These are phyloP conservation scores for Micractinium sp. DNA, from an alignment of 139 green algal species.

Conservation along the genomic window DNA sequence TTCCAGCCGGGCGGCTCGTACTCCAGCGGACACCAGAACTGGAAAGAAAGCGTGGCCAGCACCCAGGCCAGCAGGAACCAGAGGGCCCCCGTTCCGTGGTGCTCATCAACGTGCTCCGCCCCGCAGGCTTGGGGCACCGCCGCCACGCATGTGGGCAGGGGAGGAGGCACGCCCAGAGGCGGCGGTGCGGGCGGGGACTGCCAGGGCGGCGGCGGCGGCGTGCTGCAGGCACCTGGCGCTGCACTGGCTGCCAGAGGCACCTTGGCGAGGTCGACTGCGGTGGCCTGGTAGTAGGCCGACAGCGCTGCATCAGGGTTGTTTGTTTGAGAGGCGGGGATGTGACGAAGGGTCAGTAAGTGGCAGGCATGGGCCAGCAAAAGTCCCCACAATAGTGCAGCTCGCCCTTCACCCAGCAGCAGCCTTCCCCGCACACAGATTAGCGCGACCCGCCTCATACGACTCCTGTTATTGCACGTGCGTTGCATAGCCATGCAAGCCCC, in stretches of 20 bases:
- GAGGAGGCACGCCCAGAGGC: neutral
- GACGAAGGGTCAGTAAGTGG: too few relatives aligned
- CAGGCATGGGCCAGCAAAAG: too few relatives aligned
- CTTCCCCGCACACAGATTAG: too few relatives aligned
- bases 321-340: too few relatives aligned
- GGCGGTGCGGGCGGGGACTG: neutral
- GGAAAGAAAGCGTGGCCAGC: neutral
- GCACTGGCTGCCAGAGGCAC: neutral
- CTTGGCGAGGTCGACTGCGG: neutral
- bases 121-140: neutral
- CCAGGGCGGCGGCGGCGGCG: neutral
- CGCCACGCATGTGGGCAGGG: neutral
- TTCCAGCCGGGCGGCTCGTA: slow-evolving; percentile 33
- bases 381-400: too few relatives aligned
- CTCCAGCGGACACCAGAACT: slow-evolving; percentile 36
- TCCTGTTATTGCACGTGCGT: too few relatives aligned
- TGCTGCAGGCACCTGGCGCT: neutral
- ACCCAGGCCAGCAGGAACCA: neutral
- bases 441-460: too few relatives aligned
- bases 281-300: slow-evolving; percentile 1
- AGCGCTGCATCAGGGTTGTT: neutral
- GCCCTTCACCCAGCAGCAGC: too few relatives aligned
- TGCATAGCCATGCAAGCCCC: too few relatives aligned
- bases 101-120: neutral
- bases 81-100: neutral